Conservation (phyloP, 164 flowering plant genomes). For the Aristolochia contorta region DNA sequence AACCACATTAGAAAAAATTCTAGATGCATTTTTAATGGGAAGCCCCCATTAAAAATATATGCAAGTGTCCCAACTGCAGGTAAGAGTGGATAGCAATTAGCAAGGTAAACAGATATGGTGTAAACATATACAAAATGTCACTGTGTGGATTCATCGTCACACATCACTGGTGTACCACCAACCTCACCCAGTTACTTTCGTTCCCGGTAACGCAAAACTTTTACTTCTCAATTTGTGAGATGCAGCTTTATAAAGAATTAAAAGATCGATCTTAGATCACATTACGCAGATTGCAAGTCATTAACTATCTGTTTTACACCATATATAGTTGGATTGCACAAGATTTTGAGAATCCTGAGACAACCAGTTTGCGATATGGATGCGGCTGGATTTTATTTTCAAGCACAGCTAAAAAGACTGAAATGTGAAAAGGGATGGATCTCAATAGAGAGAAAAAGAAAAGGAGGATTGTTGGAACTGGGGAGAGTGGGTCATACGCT, state of each 20-base stretch:
- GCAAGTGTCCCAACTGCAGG: too few relatives aligned
- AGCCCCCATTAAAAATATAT: too few relatives aligned
- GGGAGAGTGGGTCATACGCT: not conserved
- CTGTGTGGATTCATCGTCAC: too few relatives aligned
- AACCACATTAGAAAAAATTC: too few relatives aligned
- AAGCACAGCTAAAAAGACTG: not conserved
- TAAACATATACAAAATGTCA: too few relatives aligned
- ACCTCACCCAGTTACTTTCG: too few relatives aligned
- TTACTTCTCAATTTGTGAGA: too few relatives aligned
- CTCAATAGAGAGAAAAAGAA: not conserved
- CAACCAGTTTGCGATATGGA: not conserved
- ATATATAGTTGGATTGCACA: not conserved
- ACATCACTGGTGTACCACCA: too few relatives aligned
- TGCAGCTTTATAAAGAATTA: not conserved
- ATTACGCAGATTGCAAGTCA: not conserved
- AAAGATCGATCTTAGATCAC: not conserved
- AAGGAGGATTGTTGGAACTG: not conserved
- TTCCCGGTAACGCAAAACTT: too few relatives aligned
- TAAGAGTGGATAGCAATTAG: too few relatives aligned
- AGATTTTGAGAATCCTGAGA: not conserved
- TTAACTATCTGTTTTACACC: not conserved
- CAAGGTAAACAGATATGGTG: too few relatives aligned
- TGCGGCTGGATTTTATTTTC: not conserved
- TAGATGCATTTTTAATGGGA: too few relatives aligned
- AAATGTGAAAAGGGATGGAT: not conserved